These are phyloP conservation scores for Chlamydomonas sphaeroides DNA, from an alignment of 139 green algal genomes.

Conservation along the genomic window DNA sequence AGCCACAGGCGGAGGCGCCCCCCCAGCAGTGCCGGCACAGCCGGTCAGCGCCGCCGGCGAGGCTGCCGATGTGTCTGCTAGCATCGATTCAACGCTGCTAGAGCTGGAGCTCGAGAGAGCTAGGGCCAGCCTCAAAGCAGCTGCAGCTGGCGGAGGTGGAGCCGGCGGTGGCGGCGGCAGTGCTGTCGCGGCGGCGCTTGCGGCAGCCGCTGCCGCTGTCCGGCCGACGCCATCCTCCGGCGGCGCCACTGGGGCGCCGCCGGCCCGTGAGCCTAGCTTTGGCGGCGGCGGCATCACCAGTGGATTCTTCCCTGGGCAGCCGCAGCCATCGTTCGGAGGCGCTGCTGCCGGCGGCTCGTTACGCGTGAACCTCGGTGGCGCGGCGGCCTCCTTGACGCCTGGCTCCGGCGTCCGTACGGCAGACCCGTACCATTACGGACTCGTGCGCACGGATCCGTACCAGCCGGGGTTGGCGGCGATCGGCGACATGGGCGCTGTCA, in stretches of 20 bases:
- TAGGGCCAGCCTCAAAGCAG: slow-evolving; percentile 22
- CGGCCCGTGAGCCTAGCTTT: slow-evolving; percentile 19
- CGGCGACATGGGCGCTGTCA: neutral
- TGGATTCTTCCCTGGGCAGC: too few relatives aligned
- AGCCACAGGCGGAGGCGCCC: neutral
- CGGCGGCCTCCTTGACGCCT: too few relatives aligned
- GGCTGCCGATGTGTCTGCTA: neutral
- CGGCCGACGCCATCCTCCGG: too few relatives aligned
- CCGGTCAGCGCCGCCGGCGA: neutral
- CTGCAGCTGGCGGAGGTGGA: neutral
- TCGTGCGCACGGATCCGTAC: slow-evolving; percentile 1
- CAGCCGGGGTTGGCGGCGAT: neutral
- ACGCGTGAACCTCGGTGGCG: too few relatives aligned
- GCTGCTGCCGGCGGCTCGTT: too few relatives aligned
- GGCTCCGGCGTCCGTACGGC: too few relatives aligned
- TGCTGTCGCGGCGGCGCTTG: neutral
- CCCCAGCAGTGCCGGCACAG: neutral
- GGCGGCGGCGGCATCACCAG: neutral
- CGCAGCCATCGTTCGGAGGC: too few relatives aligned
- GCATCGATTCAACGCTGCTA: slow-evolving; percentile 32
- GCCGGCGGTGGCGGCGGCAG: neutral
- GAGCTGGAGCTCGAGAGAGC: slow-evolving; percentile 43
- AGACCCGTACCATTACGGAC: too few relatives aligned
- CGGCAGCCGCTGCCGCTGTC: neutral
- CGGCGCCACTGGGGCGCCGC: too few relatives aligned